Conservation (phyloP, 768 basidiomycete species). For the Ramaria sp. region DNA sequence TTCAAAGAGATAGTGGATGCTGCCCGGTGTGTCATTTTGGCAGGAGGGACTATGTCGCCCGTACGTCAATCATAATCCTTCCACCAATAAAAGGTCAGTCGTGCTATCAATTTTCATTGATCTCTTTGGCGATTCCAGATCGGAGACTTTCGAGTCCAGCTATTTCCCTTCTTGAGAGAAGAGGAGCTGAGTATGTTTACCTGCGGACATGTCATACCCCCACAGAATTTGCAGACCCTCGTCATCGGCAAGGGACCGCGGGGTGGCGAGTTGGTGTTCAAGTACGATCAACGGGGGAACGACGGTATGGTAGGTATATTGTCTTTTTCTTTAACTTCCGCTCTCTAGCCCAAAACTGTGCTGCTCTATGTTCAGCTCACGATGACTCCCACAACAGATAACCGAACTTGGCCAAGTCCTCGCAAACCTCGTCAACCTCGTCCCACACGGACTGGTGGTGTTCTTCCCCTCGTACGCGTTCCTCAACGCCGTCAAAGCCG, state of each 20-base stretch:
- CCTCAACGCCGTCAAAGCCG: conserved; percentile 49
- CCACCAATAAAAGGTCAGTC: background rate
- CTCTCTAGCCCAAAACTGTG: background rate
- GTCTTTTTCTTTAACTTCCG: too few species aligned
- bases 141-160: conserved; percentile 72
- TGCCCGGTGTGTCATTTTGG: conserved; percentile 78
- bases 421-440: conserved; percentile 63
- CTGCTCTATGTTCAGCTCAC: conserved; percentile 6
- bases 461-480: conserved; percentile 92
- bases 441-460: conserved; percentile 84
- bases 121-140: conserved; percentile 45
- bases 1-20: conserved; percentile 77
- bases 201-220: conserved; percentile 87
- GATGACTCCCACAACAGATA: conserved; percentile 33
- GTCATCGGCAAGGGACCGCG: conserved; percentile 67
- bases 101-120: conserved; percentile 4
- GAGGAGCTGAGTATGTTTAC: conserved; percentile 71
- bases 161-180: conserved; percentile 55
- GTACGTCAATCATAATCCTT: conserved; percentile 28
- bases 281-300: conserved; percentile 63
- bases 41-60: conserved; percentile 99
- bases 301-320: conserved; percentile 41
- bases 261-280: conserved; percentile 70
- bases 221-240: conserved; percentile 62
- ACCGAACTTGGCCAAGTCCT: conserved; percentile 77